Evolutionary conservation across 2,329 filamentous ascomycete species (phyloP), one percentile per base, ranked within the genome.

Genomic region (Alternaria triticina): DNA sequence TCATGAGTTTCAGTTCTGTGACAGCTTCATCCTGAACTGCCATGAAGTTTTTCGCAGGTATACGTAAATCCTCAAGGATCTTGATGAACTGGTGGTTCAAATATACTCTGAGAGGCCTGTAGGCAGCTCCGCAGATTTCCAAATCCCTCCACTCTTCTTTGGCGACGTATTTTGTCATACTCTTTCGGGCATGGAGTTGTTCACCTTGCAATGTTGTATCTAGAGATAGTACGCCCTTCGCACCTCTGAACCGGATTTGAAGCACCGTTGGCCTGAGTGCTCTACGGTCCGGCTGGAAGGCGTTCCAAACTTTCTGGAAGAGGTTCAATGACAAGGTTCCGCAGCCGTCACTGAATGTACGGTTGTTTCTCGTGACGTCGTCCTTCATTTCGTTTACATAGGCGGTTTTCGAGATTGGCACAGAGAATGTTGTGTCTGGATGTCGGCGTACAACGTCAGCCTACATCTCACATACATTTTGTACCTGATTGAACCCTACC

Each of bases 11-110:
- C 5, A 96, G 81, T 12, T 85, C 81, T 0, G 84, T 68, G 4
- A 96, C 80, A 27, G 90, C 90, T n/a, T 82, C 80, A 1, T 83
- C 81, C 76, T 96, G 93, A 1, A 92, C 79, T 0, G 83, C 72
- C 11, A 90, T 74, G 67, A 97, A 95, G 75, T 87, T 90, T 0
- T 79, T 59, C 1, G 81, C 73, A 0, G 83, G 74, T 0, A 91
- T 88, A 0, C 86, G 85, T 77, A 95, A 88, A 68, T 96, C 93
- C 73, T 97, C 93, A 1, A 97, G 78, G 6, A 96, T 93, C 75
- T 96, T 96, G 80, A 96, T 93, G 64, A 94, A 84, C 68, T 92
- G 92, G 1, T 91, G 88, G 72, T 96, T 96, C 1, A 96, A 84
- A 17, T 89, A 87, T 68, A 94, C 83, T 0, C 87, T 87, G 7